Evolutionary conservation across 306 rosid species (phyloP).

Genomic region (Potentilla sterilis): DNA sequence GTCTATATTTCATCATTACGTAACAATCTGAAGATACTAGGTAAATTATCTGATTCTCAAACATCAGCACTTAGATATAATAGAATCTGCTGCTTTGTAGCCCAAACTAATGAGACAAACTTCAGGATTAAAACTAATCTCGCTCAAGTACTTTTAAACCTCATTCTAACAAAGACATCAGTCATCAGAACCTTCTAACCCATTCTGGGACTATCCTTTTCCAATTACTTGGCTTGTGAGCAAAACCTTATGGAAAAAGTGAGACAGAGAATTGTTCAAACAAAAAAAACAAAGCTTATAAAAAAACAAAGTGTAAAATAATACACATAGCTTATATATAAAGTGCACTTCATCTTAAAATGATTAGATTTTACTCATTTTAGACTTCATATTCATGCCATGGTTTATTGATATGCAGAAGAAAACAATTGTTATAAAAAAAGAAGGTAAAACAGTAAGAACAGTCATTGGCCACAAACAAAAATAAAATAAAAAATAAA

Average conservation of each 20-base stretch:
- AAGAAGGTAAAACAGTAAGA: neutral
- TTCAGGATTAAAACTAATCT: neutral
- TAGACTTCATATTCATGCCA: neutral
- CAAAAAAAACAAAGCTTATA: no score
- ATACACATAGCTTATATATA: neutral
- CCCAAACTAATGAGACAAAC: neutral
- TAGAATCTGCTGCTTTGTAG: neutral
- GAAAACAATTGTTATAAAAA: neutral
- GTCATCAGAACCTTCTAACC: neutral
- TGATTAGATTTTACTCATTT: neutral
- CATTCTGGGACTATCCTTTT: neutral
- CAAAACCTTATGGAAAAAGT: neutral
- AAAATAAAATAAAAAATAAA: no score
- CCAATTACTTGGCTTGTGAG: neutral
- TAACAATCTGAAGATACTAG: neutral
- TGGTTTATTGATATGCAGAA: neutral
- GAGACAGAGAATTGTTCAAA: no score
- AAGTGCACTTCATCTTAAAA: neutral
- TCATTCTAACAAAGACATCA: neutral
- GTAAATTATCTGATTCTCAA: neutral
- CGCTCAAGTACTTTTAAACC: neutral
- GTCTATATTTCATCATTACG: neutral
- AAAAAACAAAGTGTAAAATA: no score
- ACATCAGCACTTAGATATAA: neutral
- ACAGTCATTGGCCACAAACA: neutral